A percentile compares a stretch with the other conserved stretches of the same genome.
Conservation (phyloP, 139 green algal genomes). For the Zygnema cylindricum region DNA sequence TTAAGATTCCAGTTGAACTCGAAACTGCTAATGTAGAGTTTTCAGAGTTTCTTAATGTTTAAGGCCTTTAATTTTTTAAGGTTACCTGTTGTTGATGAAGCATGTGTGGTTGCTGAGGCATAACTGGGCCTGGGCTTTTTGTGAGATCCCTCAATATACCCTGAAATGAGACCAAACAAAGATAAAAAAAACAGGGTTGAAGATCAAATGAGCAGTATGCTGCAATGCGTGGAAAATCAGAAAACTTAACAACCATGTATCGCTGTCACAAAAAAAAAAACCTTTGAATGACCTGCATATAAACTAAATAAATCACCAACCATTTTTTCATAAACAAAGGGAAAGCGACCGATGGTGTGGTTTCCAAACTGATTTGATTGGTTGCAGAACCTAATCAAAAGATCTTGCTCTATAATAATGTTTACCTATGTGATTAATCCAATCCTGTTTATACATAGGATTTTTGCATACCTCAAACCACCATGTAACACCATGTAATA, state of each 20-base stretch:
- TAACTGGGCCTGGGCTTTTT: background rate
- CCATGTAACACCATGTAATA: too few relatives aligned
- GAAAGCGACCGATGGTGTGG: too few relatives aligned
- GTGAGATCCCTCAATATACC: constrained; percentile 36
- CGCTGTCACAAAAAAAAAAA: background rate
- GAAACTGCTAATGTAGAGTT: too few relatives aligned
- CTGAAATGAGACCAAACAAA: background rate
- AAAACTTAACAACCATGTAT: background rate
- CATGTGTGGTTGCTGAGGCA: constrained; percentile 38
- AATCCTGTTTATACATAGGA: background rate
- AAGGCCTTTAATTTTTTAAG: too few relatives aligned
- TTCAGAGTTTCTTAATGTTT: too few relatives aligned
- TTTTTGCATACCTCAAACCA: too few relatives aligned
- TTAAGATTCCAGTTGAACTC: too few relatives aligned
- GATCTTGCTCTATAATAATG: background rate
- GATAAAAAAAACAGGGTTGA: background rate
- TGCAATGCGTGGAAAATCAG: background rate
- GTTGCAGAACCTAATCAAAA: background rate
- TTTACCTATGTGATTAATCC: background rate
- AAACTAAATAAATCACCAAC: too few relatives aligned
- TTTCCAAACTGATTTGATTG: too few relatives aligned
- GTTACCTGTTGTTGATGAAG: constrained; percentile 19
- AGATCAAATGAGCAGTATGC: background rate
- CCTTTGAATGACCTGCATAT: background rate
- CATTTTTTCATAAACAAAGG: too few relatives aligned